phyloP scores from a whole-genome alignment of 306 rosid genomes.

The Cicer judaicum region DNA sequence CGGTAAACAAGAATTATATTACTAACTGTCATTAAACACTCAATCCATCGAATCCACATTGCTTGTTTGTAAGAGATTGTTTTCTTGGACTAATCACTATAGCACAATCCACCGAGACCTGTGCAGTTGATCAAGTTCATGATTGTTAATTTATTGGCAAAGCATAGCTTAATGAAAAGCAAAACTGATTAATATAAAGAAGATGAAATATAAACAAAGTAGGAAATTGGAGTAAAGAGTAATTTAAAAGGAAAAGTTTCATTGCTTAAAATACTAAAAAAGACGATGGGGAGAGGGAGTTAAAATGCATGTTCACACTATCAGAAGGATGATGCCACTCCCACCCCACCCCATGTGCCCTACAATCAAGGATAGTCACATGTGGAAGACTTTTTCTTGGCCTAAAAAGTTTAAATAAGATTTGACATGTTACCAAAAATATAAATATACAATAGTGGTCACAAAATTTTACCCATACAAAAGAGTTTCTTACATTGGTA shows the following conservation, averaged over 20 bases:
- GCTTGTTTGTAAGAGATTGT: conserved; percentile 85
- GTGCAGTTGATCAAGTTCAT: conserved; percentile 42
- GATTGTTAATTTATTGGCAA: conserved; percentile 26
- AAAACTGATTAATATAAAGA: not conserved
- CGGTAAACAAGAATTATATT: not conserved
- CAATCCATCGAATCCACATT: conserved; percentile 93
- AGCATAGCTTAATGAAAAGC: not conserved
- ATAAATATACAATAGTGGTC: too few species aligned
- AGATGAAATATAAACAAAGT: not conserved
- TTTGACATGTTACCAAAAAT: not conserved
- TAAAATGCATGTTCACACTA: conserved; percentile 32
- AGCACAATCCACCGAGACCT: conserved; percentile 97
- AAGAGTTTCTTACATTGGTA: conserved; percentile 38
- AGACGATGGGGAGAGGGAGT: not conserved
- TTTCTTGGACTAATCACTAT: conserved; percentile 95
- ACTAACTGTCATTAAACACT: conserved; percentile 56
- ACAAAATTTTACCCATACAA: too few species aligned
- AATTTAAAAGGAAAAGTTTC: conserved; percentile 12
- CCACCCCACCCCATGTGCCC: conserved; percentile 47
- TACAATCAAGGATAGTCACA: conserved; percentile 51
- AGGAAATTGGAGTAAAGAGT: conserved; percentile 5
- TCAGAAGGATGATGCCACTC: conserved; percentile 26
- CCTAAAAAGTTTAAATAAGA: conserved; percentile 41
- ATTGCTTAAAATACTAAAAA: conserved; percentile 24
- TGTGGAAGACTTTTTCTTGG: conserved; percentile 44